phyloP scores from a whole-genome alignment of 2,329 filamentous ascomycete species.

The Ceratocystis diversiconidia region DNA sequence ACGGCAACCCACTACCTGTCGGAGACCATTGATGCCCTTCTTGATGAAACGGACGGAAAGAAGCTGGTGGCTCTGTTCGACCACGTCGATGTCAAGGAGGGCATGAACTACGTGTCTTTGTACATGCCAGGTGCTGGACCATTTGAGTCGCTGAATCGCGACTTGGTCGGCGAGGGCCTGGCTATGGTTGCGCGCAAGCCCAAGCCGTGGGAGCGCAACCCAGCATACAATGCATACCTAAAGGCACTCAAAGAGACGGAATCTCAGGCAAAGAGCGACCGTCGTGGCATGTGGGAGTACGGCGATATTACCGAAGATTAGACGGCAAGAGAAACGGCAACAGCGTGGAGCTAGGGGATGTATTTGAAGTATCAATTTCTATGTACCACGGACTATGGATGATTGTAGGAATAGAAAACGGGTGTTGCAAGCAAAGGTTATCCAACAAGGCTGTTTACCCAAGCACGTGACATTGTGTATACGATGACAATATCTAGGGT shows the following conservation, averaged over 20 bases:
- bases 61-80: constrained; percentile 86
- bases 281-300: constrained; percentile 94
- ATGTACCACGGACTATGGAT: not conserved
- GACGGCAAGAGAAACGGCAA: constrained; percentile 14
- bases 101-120: constrained; percentile 71
- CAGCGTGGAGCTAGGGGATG: not conserved
- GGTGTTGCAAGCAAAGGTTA: not conserved
- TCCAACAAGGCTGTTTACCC: too few species aligned
- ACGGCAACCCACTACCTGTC: constrained; percentile 65
- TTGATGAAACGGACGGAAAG: constrained; percentile 57
- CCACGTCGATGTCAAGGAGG: constrained; percentile 63
- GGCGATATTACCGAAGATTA: constrained; percentile 88
- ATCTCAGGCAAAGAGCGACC: constrained; percentile 61
- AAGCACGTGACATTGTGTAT: too few species aligned
- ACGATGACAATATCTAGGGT: too few species aligned
- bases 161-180: constrained; percentile 67
- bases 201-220: constrained; percentile 72
- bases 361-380: not conserved
- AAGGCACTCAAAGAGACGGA: constrained; percentile 60
- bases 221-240: constrained; percentile 54
- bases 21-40: constrained; percentile 64
- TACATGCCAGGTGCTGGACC: constrained; percentile 59
- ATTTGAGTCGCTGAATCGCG: constrained; percentile 76
- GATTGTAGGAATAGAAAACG: not conserved
- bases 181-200: constrained; percentile 88